A percentile compares a stretch with the other conserved stretches of the same genome.
These are phyloP conservation scores for Sugiyamaella neomexicana DNA, from an alignment of 1,139 yeast genomes.

Conservation along the genomic window DNA sequence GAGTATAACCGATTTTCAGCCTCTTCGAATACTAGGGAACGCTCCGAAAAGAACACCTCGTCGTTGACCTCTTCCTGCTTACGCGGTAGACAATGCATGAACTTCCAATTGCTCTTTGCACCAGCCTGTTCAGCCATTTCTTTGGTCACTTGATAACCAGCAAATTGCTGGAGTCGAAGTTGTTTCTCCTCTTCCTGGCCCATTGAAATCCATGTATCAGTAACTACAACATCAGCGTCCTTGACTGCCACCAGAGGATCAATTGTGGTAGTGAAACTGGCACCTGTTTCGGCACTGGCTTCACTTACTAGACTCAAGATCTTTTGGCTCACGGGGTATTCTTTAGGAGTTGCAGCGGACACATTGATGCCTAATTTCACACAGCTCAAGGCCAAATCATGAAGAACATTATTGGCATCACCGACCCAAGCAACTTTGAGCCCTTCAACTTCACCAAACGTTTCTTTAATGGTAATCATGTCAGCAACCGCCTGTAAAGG, in stretches of 20 bases:
- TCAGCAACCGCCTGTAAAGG: conserved; percentile 96
- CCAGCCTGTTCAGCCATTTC: conserved; percentile 57
- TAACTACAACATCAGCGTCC: conserved; percentile 78
- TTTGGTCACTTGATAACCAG: conserved; percentile 78
- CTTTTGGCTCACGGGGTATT: conserved; percentile 61
- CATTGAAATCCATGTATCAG: conserved; percentile 99
- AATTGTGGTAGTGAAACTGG: conserved; percentile 61
- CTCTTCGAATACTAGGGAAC: conserved; percentile 87
- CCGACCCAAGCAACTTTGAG: conserved; percentile 94
- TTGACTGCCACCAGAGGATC: conserved; percentile 73
- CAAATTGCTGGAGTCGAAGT: conserved; percentile 72
- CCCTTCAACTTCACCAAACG: conserved; percentile 58
- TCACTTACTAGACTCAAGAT: conserved; percentile 57
- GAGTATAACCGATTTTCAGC: conserved; percentile 96
- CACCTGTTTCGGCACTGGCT: conserved; percentile 54
- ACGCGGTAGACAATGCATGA: conserved; percentile 97
- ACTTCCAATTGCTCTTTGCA: conserved; percentile 72
- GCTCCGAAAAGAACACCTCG: conserved; percentile 82
- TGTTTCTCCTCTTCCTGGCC: conserved; percentile 85
- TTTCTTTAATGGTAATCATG: conserved; percentile 78
- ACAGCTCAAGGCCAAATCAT: conserved; percentile 90
- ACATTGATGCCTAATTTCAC: conserved; percentile 83
- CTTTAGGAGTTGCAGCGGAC: conserved; percentile 76
- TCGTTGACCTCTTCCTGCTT: conserved; percentile 92
- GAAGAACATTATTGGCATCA: conserved; percentile 92